These are phyloP conservation scores for Dendrobium catenatum DNA, from an alignment of 106 monocot genomes.

Conservation along the genomic window DNA sequence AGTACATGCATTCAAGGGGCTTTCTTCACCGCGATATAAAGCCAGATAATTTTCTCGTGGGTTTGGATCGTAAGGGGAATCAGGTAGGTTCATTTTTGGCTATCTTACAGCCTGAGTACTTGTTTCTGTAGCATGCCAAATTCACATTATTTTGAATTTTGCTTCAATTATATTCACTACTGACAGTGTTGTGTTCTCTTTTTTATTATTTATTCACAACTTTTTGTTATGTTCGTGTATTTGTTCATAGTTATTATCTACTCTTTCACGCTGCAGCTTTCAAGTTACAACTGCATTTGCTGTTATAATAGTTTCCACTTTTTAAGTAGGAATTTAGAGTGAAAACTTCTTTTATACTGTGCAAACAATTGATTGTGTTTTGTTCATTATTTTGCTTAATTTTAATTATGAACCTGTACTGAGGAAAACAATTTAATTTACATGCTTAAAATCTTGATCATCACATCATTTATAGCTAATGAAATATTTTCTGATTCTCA, in stretches of 20 bases:
- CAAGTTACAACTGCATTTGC: not conserved
- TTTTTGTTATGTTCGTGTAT: not conserved
- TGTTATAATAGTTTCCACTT: not conserved
- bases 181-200: not conserved
- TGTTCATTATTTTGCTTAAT: not conserved
- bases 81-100: constrained; percentile 35
- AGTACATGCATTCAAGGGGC: constrained; percentile 76
- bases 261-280: not conserved
- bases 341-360: not conserved
- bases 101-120: not conserved
- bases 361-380: not conserved
- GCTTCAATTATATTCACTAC: not conserved
- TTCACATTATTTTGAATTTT: not conserved
- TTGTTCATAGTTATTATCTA: not conserved
- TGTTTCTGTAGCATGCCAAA: not conserved
- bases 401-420: not conserved
- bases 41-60: constrained; percentile 95
- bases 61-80: constrained; percentile 78
- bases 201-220: not conserved
- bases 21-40: constrained; percentile 97
- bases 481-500: not conserved
- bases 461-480: not conserved
- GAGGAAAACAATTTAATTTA: not conserved
- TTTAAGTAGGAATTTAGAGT: not conserved
- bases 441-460: not conserved